Conservation (phyloP, 1,284 basidiomycete genomes). For the Cryptococcus maquisensis region DNA sequence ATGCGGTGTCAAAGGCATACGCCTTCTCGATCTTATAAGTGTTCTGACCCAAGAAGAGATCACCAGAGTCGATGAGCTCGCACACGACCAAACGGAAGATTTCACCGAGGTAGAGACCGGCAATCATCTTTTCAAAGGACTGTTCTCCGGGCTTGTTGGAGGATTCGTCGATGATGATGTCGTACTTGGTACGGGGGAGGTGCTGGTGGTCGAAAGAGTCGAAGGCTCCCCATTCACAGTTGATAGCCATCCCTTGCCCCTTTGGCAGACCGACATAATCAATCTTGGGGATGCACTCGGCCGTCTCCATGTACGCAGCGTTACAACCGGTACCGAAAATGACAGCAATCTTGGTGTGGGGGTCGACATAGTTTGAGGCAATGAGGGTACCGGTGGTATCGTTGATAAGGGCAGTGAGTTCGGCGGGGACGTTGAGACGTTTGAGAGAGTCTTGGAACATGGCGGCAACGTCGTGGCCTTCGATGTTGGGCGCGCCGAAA, state of each 20-base stretch:
- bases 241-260: slow-evolving; percentile 86
- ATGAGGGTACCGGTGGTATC: slow-evolving; percentile 97
- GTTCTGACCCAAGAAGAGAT: slow-evolving; percentile 94
- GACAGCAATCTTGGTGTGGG: slow-evolving; percentile 83
- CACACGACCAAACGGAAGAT: slow-evolving; percentile 88
- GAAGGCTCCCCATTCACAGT: slow-evolving; percentile 82
- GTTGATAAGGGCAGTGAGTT: slow-evolving; percentile 83
- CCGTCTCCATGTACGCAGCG: slow-evolving; percentile 93
- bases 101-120: slow-evolving; percentile 94
- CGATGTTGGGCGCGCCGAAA: slow-evolving; percentile 87
- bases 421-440: slow-evolving; percentile 63
- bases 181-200: slow-evolving; percentile 90
- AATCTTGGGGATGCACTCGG: slow-evolving; percentile 72
- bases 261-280: slow-evolving; percentile 62
- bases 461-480: slow-evolving; percentile 84
- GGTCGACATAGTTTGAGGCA: slow-evolving; percentile 93
- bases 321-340: slow-evolving; percentile 99
- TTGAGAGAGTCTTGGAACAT: slow-evolving; percentile 84
- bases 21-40: slow-evolving; percentile 95
- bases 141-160: slow-evolving; percentile 95
- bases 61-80: slow-evolving; percentile 94
- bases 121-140: slow-evolving; percentile 86
- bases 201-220: slow-evolving; percentile 95
- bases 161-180: slow-evolving; percentile 82
- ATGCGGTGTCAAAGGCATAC: slow-evolving; percentile 92